Base-by-base conservation (phyloP, 1,284 basidiomycete species). In the Blastosporella zonata region DNA sequence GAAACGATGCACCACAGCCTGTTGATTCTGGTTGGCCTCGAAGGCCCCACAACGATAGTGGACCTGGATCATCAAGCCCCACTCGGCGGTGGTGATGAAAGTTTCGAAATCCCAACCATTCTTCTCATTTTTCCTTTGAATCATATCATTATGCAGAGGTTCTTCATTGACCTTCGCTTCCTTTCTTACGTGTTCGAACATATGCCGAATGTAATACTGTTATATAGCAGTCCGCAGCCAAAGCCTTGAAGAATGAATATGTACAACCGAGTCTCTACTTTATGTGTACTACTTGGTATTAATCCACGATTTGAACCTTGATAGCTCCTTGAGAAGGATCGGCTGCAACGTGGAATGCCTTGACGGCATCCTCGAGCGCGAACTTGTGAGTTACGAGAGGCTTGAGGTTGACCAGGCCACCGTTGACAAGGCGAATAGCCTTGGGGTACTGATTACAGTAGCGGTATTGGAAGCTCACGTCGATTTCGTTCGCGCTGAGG, bases 361-460 rank as follows among this genome's bases (percentile, higher is more conserved):
- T 70, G 25, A 90, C 75, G 0, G 90, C 90, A 43, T 88, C 75
- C 58, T 86, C 84, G 18, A 93, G 72, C n/a, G 75, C 60, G 69
- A 90, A 93, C 22, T 85, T 76, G 59, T 90, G 87, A n/a, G 90
- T 92, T 15, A 93, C 90, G 7, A 93, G 74, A 41, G 87, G 86
- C 62, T 89, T 87, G 59, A 93, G 65, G 61, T 91, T 70, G 62
- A 92, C 83, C 42, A 90, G 67, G 13, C 88, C 85, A 21, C 77
- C 77, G 35, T 82, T 75, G 15, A 93, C 78, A 20, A 93, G 79
- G 10, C 89, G 78, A 59, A 93, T 84, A 2, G 90, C 90, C 63
- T 87, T 87, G 15, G 90, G 90, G 67, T 91, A 91, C 75, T 82
- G 81, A 57, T 81, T 81, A 15, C 78, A 76, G 55, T 83, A 84